Evolutionary conservation across 108 stramenopile genomes (phyloP).

Genomic region (Cyclostephanos invisitatus): DNA sequence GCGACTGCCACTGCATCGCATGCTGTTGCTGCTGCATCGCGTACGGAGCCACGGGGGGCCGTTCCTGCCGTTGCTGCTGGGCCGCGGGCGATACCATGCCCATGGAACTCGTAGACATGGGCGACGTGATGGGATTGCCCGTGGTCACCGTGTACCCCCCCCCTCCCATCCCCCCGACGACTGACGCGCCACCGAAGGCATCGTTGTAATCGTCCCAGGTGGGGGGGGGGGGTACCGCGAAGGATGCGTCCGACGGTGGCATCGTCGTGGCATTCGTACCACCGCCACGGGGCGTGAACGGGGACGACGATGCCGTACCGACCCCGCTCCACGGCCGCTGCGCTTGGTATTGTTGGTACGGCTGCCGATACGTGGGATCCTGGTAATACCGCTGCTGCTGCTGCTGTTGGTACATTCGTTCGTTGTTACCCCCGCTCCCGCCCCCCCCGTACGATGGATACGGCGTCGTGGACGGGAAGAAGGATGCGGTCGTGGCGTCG

Average conservation of each 20-base stretch:
- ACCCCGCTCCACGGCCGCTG: slow-evolving; percentile 1
- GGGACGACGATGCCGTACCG: not conserved
- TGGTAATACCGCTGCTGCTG: not conserved
- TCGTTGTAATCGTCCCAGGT: slow-evolving; percentile 47
- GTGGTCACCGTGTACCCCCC: slow-evolving; percentile 13
- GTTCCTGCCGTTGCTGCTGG: slow-evolving; percentile 10
- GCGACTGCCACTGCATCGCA: slow-evolving; percentile 27
- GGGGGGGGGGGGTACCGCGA: slow-evolving; percentile 38
- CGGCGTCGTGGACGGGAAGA: slow-evolving; percentile 1
- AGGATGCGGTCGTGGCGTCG: slow-evolving; percentile 42
- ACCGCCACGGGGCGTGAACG: slow-evolving; percentile 14
- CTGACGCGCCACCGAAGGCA: slow-evolving; percentile 41
- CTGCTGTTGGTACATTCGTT: slow-evolving; percentile 1
- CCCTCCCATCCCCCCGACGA: not conserved
- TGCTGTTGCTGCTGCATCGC: slow-evolving; percentile 11
- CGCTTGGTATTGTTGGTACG: not conserved
- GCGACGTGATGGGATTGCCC: slow-evolving; percentile 3
- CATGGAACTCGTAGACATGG: slow-evolving; percentile 6
- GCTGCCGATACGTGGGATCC: slow-evolving; percentile 26
- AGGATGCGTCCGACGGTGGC: slow-evolving; percentile 24
- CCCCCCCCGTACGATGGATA: not conserved
- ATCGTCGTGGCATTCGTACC: not conserved
- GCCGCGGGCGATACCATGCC: slow-evolving; percentile 21
- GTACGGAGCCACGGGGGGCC: not conserved
- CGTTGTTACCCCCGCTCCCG: no score